Base-by-base conservation (phyloP, 2,329 filamentous ascomycete genomes). In the Biscogniauxia marginata region DNA sequence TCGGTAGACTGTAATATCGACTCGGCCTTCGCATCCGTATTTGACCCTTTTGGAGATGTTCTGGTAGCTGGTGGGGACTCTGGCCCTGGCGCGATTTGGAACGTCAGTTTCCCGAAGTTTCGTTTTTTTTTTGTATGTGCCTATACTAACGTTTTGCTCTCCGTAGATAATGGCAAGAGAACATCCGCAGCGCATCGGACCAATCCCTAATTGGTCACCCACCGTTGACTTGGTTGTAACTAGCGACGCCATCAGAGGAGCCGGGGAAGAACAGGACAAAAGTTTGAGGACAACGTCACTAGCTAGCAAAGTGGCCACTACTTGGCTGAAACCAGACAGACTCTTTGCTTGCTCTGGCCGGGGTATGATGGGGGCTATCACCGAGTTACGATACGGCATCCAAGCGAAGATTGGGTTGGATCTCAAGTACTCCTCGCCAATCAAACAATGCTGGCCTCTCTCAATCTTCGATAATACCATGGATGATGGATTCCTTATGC, bases 11-110 rank as follows among this genome's bases (percentile, higher is more conserved):
- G 88, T 65, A 90, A 89, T 58, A 88, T 96, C 48, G 89, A 91
- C 56, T 86, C 83, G 2, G 91, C 91, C 2, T 96, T 98, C 70
- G 88, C 91, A 51, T 89, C 86, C 52, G 79, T 90, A n/a, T 85
- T 83, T 49, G 83, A 84, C 60, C 76, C 80, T 34, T 85, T 83
- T 56, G 85, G 86, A 2, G 93, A 96, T 70, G 81, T 96, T n/a
- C 76, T 96, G 48, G 82, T 96, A 34, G 84, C 89, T 49, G 89
- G 89, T 4, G 92, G 93, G 0, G 87, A 90, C 62, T 88, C 87
- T 52, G 89, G 91, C 7, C 84, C 87, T 58, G 93, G 93, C 6
- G 86, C 87, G 0, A 79, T 95, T 5, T 93, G 89, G 77, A 84
- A 86, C 72, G 86, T 90, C 71, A 75, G 80, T 63, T 18, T 25